phyloP scores from a whole-genome alignment of 805 yeast genomes.

The fission yeast (Schizosaccharomyces pombe) region DNA sequence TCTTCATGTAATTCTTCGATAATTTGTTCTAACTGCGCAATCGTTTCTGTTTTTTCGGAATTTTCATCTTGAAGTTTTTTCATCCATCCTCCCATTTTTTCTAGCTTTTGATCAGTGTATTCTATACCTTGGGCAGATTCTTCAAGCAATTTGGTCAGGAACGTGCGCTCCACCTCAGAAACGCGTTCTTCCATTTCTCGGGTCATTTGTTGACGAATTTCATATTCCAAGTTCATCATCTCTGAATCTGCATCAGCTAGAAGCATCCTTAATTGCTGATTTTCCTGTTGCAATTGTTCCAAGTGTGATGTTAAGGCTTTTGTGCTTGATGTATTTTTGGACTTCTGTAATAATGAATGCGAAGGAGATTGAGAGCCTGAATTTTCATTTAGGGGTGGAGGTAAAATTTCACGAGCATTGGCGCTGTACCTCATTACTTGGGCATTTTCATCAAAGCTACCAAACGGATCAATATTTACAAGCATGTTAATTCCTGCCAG shows the following conservation, averaged over 20 bases:
- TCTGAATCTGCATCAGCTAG: neutral
- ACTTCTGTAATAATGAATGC: too few relatives aligned
- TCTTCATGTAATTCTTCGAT: neutral
- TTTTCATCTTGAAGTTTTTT: neutral
- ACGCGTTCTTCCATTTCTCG: constrained; percentile 1
- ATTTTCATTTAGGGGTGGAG: neutral
- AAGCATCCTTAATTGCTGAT: neutral
- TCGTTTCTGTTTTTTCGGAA: neutral
- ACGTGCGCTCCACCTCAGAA: neutral
- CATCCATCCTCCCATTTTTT: neutral
- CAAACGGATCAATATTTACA: neutral
- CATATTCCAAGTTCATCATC: neutral
- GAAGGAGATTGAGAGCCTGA: neutral
- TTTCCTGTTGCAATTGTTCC: neutral
- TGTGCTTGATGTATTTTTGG: neutral
- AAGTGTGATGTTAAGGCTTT: neutral
- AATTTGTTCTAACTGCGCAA: neutral
- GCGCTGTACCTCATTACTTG: constrained; percentile 1
- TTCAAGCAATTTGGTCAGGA: neutral
- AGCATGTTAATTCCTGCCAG: neutral
- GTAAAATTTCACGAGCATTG: neutral
- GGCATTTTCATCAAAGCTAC: constrained; percentile 1
- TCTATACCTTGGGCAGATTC: neutral
- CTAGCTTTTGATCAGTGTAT: neutral
- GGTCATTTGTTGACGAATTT: neutral